Percentiles rank a stretch among this genome's conserved stretches.
phyloP scores from a whole-genome alignment of 805 yeast genomes.

The Kodamaea jinghongensis region DNA sequence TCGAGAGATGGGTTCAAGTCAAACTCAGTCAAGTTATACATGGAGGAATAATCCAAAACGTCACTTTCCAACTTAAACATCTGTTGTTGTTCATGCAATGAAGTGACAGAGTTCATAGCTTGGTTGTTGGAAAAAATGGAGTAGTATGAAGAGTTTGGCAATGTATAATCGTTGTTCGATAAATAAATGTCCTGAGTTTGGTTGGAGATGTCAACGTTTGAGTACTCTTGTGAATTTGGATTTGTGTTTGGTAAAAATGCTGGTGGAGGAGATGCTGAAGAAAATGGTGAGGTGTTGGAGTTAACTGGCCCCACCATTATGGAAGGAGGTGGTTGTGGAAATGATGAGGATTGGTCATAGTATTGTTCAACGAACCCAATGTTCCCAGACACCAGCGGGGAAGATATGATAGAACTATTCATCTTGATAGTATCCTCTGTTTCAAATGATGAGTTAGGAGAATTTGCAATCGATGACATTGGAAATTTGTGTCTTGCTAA shows the following conservation, averaged over 20 bases:
- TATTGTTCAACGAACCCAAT: slow-evolving; percentile 1
- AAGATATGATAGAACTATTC: slow-evolving; percentile 16
- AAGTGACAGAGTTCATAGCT: slow-evolving; percentile 15
- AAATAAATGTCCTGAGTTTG: slow-evolving; percentile 7
- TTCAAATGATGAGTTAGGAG: slow-evolving; percentile 20
- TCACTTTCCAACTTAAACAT: slow-evolving; percentile 16
- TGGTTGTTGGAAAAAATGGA: slow-evolving; percentile 16
- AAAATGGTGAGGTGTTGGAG: slow-evolving; percentile 11
- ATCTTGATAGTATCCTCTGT: slow-evolving; percentile 22
- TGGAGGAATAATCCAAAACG: slow-evolving; percentile 14
- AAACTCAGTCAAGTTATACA: slow-evolving; percentile 24
- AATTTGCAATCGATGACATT: slow-evolving; percentile 10
- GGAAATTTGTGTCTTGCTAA: too few species aligned
- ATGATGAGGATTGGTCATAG: slow-evolving; percentile 3
- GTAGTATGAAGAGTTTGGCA: slow-evolving; percentile 15
- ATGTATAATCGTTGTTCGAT: slow-evolving; percentile 12
- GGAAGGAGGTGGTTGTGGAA: slow-evolving; percentile 9
- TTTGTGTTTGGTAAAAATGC: slow-evolving; percentile 4
- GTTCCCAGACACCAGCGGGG: slow-evolving; percentile 7
- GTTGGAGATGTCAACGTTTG: slow-evolving; percentile 1
- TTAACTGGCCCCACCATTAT: slow-evolving; percentile 12
- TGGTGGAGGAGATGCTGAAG: slow-evolving; percentile 9
- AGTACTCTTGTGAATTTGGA: background rate
- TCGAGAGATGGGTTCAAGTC: slow-evolving; percentile 28
- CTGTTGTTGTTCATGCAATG: slow-evolving; percentile 11